These are phyloP conservation scores for Aspergillus caelatus DNA, from an alignment of 2,329 filamentous ascomycete genomes.

Conservation along the genomic window DNA sequence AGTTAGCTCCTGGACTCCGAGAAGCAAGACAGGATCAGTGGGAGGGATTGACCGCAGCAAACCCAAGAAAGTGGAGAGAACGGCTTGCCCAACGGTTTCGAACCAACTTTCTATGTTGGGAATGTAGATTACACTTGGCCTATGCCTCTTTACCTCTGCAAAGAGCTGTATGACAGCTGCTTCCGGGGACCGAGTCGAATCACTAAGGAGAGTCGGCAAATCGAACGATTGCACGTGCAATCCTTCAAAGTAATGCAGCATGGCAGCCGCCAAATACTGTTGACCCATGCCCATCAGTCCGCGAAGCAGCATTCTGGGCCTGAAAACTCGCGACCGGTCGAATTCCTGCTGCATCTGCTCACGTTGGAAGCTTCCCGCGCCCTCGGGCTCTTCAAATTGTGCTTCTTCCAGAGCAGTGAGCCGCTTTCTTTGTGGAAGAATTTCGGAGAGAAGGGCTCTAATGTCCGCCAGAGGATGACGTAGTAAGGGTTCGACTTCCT, in stretches of 20 bases:
- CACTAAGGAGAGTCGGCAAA: slow-evolving; percentile 80
- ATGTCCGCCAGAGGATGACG: slow-evolving; percentile 72
- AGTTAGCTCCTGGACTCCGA: slow-evolving; percentile 79
- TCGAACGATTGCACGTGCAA: slow-evolving; percentile 95
- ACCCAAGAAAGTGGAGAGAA: slow-evolving; percentile 78
- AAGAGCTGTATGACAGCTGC: slow-evolving; percentile 89
- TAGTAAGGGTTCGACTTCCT: slow-evolving; percentile 78
- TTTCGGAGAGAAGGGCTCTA: slow-evolving; percentile 68
- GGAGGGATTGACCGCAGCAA: slow-evolving; percentile 82
- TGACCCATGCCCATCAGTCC: slow-evolving; percentile 93
- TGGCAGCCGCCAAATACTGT: slow-evolving; percentile 79
- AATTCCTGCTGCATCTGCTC: slow-evolving; percentile 80
- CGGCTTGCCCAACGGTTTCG: slow-evolving; percentile 63
- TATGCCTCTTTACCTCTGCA: slow-evolving; percentile 88
- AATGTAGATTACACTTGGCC: slow-evolving; percentile 93
- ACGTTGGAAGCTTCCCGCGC: slow-evolving; percentile 79
- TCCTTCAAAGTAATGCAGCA: slow-evolving; percentile 89
- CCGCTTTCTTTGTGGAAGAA: slow-evolving; percentile 83
- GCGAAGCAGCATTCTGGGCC: slow-evolving; percentile 80
- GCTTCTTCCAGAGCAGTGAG: slow-evolving; percentile 91
- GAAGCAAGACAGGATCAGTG: slow-evolving; percentile 83
- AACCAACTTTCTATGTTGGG: slow-evolving; percentile 91
- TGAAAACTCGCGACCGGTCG: slow-evolving; percentile 82
- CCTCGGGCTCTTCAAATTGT: slow-evolving; percentile 82
- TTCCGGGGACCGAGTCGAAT: slow-evolving; percentile 78